Conservation (phyloP, 2,329 filamentous ascomycete species). For the Diaporthe sp. region DNA sequence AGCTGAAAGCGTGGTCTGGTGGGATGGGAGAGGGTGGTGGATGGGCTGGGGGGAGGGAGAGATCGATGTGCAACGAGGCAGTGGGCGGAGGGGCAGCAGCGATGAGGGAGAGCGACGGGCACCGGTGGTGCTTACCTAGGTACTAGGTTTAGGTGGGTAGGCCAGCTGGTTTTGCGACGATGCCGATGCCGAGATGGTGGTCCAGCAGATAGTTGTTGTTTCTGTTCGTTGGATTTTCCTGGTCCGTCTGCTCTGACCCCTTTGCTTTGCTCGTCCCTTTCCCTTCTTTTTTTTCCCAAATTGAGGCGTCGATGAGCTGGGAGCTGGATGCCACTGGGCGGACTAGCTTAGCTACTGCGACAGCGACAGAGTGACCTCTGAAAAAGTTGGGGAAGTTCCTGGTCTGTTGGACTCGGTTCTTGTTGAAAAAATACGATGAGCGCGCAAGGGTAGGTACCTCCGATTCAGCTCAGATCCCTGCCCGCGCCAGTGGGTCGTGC, state of each 20-base stretch:
- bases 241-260: slow-evolving; percentile 13
- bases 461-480: slow-evolving; percentile 31
- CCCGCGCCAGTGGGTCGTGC: slow-evolving; percentile 11
- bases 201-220: not conserved
- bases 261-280: slow-evolving; percentile 1
- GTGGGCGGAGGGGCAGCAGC: slow-evolving; percentile 16
- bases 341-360: slow-evolving; percentile 4
- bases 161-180: slow-evolving; percentile 12
- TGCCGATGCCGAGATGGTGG: slow-evolving; percentile 17
- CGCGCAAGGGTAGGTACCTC: slow-evolving; percentile 33
- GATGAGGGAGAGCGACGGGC: not conserved
- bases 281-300: not conserved
- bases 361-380: slow-evolving; percentile 21
- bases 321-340: slow-evolving; percentile 5
- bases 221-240: not conserved
- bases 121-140: slow-evolving; percentile 9
- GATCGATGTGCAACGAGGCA: slow-evolving; percentile 17
- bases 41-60: slow-evolving; percentile 15
- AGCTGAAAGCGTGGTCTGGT: slow-evolving; percentile 28
- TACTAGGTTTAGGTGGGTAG: not conserved
- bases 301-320: not conserved
- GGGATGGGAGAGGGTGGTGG: not conserved
- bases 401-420: slow-evolving; percentile 44
- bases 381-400: slow-evolving; percentile 49
- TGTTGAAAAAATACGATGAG: slow-evolving; percentile 43